phyloP scores from a whole-genome alignment of 2,329 filamentous ascomycete species.

The Apiospora malaysiana region DNA sequence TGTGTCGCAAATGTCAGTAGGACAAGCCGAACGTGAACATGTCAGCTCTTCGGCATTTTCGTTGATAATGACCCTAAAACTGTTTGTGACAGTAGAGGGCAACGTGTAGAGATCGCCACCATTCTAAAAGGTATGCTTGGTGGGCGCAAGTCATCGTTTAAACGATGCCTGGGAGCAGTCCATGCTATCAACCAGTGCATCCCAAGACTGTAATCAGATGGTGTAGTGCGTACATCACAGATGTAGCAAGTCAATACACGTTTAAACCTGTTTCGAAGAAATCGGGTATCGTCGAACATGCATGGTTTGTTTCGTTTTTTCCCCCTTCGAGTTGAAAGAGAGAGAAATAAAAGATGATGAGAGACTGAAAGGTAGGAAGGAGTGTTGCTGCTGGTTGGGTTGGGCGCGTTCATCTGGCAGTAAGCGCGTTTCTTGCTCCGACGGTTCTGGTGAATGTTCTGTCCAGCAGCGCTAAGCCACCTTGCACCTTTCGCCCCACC shows the following conservation, averaged over 20 bases:
- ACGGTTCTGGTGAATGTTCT: not conserved
- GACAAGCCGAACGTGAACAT: slow-evolving; percentile 4
- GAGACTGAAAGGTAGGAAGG: not conserved
- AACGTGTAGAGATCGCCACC: not conserved
- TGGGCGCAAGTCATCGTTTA: not conserved
- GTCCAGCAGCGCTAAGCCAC: not conserved
- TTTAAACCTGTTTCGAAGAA: not conserved
- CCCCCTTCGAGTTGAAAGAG: not conserved
- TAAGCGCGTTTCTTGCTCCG: not conserved
- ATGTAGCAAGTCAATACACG: not conserved
- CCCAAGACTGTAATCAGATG: not conserved
- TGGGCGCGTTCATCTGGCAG: not conserved
- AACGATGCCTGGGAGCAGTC: not conserved
- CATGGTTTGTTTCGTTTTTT: not conserved
- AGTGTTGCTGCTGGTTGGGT: not conserved
- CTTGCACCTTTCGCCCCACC: not conserved
- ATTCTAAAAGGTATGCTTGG: not conserved
- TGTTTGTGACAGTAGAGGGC: not conserved
- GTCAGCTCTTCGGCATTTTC: not conserved
- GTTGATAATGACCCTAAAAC: not conserved
- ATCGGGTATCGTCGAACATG: not conserved
- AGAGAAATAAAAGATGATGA: not conserved
- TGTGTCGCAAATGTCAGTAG: not conserved
- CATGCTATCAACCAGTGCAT: not conserved
- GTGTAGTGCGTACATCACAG: not conserved